These are phyloP conservation scores for Phytophthora tubulina DNA, from an alignment of 352 stramenopile genomes.

Conservation along the genomic window DNA sequence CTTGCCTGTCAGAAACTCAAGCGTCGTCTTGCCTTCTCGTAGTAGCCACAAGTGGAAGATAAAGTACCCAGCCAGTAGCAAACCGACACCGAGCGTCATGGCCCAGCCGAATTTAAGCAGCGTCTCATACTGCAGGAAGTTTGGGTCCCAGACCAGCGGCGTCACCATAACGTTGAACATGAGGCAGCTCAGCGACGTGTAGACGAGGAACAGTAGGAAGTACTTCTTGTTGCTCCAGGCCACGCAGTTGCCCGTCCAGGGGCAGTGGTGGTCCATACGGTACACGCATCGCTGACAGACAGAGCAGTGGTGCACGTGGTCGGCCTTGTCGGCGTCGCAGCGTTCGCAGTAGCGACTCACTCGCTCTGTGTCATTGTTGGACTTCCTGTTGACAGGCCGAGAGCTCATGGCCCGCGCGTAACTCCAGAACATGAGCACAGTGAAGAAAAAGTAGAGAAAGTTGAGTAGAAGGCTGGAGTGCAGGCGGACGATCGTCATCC, in stretches of 20 bases:
- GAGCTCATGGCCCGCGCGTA: constrained; percentile 64
- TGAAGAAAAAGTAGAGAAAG: constrained; percentile 47
- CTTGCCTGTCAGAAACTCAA: constrained; percentile 73
- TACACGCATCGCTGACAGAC: constrained; percentile 78
- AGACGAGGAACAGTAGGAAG: constrained; percentile 84
- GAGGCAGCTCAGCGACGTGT: constrained; percentile 76
- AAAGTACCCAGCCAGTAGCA: constrained; percentile 74
- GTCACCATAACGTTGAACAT: constrained; percentile 60
- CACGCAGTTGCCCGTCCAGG: constrained; percentile 90
- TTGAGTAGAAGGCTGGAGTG: constrained; percentile 40
- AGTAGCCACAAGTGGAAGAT: constrained; percentile 83
- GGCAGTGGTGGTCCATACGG: constrained; percentile 89
- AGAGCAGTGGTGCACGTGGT: constrained; percentile 82
- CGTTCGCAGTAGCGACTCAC: constrained; percentile 77
- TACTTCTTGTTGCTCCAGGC: constrained; percentile 87
- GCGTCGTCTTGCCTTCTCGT: constrained; percentile 69
- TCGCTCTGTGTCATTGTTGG: constrained; percentile 19
- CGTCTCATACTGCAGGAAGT: constrained; percentile 7
- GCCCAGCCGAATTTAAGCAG: constrained; percentile 58
- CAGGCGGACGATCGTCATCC: constrained; percentile 51
- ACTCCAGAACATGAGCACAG: constrained; percentile 81
- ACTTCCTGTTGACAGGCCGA: constrained; percentile 27
- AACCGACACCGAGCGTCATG: constrained; percentile 64
- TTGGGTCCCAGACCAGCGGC: constrained; percentile 38
- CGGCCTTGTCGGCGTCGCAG: constrained; percentile 72